A percentile compares a stretch with the other conserved stretches of the same genome.
Evolutionary conservation across 163 green algal species (phyloP).

Genomic region (Coccomyxa subellipsoidea): DNA sequence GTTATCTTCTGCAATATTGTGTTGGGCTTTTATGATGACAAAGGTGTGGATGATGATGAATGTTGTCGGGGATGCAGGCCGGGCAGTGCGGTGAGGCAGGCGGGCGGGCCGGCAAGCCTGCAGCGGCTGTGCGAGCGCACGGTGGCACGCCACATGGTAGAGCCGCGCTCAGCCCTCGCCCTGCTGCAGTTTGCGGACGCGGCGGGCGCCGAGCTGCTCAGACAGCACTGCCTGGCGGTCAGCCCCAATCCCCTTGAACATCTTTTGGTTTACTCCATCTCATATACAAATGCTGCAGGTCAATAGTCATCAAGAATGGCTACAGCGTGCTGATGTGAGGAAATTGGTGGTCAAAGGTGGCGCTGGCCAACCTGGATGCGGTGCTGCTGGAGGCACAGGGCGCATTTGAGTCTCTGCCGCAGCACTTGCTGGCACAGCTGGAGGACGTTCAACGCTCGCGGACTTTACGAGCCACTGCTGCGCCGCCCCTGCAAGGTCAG

Average conservation of each 20-base stretch:
- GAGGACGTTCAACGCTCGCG: slow-evolving; percentile 17
- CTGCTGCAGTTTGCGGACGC: slow-evolving; percentile 79
- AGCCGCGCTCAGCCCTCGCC: slow-evolving; percentile 56
- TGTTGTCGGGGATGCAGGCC: not conserved
- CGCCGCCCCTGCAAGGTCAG: not conserved
- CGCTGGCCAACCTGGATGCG: slow-evolving; percentile 69
- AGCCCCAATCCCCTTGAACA: not conserved
- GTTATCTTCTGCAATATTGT: no score
- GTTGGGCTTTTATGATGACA: not conserved
- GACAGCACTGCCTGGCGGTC: slow-evolving; percentile 57
- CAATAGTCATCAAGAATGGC: no score
- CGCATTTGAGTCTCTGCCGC: slow-evolving; percentile 30
- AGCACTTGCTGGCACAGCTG: slow-evolving; percentile 51
- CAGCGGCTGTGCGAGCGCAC: slow-evolving; percentile 69
- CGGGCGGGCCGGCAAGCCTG: slow-evolving; percentile 35
- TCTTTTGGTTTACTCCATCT: not conserved
- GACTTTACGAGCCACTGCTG: not conserved
- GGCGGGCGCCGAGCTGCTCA: slow-evolving; percentile 57
- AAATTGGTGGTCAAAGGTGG: slow-evolving; percentile 39
- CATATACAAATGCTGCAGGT: no score
- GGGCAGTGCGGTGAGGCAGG: slow-evolving; percentile 6
- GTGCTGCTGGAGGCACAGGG: slow-evolving; percentile 63
- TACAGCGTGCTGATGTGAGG: no score
- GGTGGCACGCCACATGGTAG: slow-evolving; percentile 63
- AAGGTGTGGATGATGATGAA: not conserved